These are phyloP conservation scores for Monosporascus sp. DNA, from an alignment of 2,329 filamentous ascomycete genomes.

Conservation along the genomic window DNA sequence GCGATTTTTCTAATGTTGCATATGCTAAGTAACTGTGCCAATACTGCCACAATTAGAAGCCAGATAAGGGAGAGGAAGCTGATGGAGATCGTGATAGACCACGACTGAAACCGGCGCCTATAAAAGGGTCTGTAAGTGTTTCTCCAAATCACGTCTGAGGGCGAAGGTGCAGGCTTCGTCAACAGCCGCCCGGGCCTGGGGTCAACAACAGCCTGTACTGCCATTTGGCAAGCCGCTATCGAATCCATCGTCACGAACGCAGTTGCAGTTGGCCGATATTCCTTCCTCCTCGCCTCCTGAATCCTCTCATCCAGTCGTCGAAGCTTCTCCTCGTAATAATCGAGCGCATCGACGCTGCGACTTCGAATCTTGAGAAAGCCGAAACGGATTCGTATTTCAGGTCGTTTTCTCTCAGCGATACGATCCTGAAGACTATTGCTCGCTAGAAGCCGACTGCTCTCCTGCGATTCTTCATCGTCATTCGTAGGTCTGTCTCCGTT, in stretches of 20 bases:
- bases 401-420: conserved; percentile 45
- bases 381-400: conserved; percentile 71
- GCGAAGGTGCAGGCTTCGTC: conserved; percentile 81
- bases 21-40: conserved; percentile 76
- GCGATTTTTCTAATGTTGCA: conserved; percentile 73
- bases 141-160: conserved; percentile 88
- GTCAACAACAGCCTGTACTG: conserved; percentile 89
- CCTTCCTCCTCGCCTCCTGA: conserved; percentile 61
- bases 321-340: conserved; percentile 88
- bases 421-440: conserved; percentile 36
- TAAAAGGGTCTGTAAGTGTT: conserved; percentile 82
- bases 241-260: conserved; percentile 98
- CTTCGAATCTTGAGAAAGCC: conserved; percentile 69
- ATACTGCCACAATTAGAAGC: conserved; percentile 73
- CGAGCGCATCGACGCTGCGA: conserved; percentile 79
- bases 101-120: conserved; percentile 70
- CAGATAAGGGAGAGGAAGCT: conserved; percentile 80
- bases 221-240: conserved; percentile 89
- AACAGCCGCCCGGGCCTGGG: conserved; percentile 81
- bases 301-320: conserved; percentile 75
- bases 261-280: conserved; percentile 72
- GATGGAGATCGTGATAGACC: conserved; percentile 80
- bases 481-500: conserved; percentile 14
- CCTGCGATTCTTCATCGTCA: conserved; percentile 42
- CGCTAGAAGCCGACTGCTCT: conserved; percentile 57